Conservation (phyloP, 2,329 filamentous ascomycete genomes). For the Incumbomyces lentus region DNA sequence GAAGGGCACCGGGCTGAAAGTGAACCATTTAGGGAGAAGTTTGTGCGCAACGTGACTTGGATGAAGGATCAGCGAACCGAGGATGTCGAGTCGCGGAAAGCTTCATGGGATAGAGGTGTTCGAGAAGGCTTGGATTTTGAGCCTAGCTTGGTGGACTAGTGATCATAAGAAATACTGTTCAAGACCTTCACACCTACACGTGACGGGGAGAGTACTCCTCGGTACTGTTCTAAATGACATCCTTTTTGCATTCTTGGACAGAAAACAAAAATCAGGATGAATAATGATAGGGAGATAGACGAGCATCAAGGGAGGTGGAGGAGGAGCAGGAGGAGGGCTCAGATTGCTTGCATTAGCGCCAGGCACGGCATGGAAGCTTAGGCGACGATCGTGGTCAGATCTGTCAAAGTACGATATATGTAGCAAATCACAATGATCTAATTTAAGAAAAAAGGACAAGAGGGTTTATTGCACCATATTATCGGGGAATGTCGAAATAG, state of each 20-base stretch:
- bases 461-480: too few species aligned
- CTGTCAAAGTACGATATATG: too few species aligned
- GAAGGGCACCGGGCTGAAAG: conserved; percentile 31
- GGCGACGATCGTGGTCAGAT: too few species aligned
- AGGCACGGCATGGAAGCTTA: background rate
- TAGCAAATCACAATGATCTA: too few species aligned
- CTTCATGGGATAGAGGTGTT: conserved; percentile 18
- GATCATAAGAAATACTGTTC: too few species aligned
- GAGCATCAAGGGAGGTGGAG: background rate
- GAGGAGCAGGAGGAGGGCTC: background rate
- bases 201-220: too few species aligned
- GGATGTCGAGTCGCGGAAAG: conserved; percentile 31
- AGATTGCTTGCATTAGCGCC: conserved; percentile 3
- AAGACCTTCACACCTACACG: too few species aligned
- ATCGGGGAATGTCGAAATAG: too few species aligned
- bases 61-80: conserved; percentile 40
- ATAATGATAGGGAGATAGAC: background rate
- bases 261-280: too few species aligned
- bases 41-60: conserved; percentile 43
- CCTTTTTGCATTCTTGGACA: too few species aligned
- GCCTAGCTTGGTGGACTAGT: conserved; percentile 6
- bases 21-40: conserved; percentile 42
- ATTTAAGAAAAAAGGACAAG: too few species aligned
- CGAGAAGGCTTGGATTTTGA: conserved; percentile 19
- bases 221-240: too few species aligned